Conservation (phyloP, 371 early-diverging fungal genomes). For the Smittium mucronatum region DNA sequence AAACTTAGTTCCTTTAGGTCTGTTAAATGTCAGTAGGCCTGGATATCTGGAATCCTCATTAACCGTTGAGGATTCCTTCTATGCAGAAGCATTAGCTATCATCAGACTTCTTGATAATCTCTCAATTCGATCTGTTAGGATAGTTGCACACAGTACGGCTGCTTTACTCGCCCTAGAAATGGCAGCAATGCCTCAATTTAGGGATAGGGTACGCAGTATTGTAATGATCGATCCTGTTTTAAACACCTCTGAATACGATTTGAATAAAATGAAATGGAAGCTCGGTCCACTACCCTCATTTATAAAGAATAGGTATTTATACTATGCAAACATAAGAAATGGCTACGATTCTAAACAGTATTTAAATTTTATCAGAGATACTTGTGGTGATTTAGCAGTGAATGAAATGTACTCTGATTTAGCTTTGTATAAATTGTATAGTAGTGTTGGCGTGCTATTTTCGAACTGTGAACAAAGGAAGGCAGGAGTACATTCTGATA, state of each 20-base stretch:
- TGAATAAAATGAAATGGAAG: too few species aligned
- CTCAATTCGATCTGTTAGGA: constrained; percentile 21
- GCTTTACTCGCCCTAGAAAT: constrained; percentile 32
- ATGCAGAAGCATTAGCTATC: constrained; percentile 26
- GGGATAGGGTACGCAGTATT: constrained; percentile 23
- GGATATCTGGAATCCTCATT: constrained; percentile 30
- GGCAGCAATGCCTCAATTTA: constrained; percentile 28
- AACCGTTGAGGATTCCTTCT: constrained; percentile 19
- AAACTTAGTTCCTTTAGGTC: constrained; percentile 19
- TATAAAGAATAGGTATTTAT: constrained; percentile 5
- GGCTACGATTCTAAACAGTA: not conserved
- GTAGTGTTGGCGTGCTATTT: constrained; percentile 30
- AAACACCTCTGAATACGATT: not conserved
- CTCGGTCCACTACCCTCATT: not conserved
- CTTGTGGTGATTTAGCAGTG: constrained; percentile 22
- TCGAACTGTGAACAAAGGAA: constrained; percentile 24
- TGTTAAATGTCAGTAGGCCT: constrained; percentile 30
- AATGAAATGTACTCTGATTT: constrained; percentile 25
- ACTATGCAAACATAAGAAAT: not conserved
- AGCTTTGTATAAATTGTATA: constrained; percentile 22
- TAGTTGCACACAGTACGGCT: constrained; percentile 26
- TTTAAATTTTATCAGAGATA: constrained; percentile 17
- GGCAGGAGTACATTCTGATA: constrained; percentile 22
- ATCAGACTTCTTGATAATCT: constrained; percentile 28
- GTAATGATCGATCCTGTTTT: constrained; percentile 23